Evolutionary conservation across 441 rosid genomes (phyloP).

Genomic region (Populus hybrid): DNA sequence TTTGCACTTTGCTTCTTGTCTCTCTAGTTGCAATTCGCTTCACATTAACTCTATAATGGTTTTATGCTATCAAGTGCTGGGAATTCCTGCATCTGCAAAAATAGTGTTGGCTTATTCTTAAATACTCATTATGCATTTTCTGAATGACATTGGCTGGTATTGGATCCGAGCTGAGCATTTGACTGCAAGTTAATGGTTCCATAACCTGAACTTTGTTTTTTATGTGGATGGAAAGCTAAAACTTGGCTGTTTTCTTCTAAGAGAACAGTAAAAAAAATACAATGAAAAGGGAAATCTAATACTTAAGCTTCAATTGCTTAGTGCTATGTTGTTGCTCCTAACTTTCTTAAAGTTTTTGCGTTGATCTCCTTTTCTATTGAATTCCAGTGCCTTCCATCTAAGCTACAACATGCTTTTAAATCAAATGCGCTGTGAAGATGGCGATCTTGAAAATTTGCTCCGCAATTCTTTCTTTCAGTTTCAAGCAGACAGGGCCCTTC

Average conservation of each 20-base stretch:
- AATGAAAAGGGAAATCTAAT: neutral
- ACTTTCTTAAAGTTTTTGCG: constrained; percentile 7
- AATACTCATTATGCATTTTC: neutral
- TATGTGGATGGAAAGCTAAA: neutral
- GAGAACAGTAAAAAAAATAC: neutral
- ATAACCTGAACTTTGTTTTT: neutral
- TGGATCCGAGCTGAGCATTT: neutral
- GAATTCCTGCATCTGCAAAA: neutral
- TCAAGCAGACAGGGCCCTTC: constrained; percentile 93
- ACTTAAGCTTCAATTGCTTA: neutral
- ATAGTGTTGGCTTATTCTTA: neutral
- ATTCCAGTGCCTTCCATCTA: constrained; percentile 87
- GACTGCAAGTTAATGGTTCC: neutral
- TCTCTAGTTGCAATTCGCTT: constrained; percentile 3
- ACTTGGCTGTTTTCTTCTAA: neutral
- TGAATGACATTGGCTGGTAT: neutral
- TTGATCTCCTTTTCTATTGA: constrained; percentile 22
- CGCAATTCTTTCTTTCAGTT: constrained; percentile 97
- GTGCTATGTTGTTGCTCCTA: neutral
- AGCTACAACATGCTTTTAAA: constrained; percentile 99
- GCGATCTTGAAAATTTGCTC: constrained; percentile 94
- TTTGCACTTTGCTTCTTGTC: neutral
- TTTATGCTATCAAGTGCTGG: neutral
- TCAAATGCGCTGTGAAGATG: constrained; percentile 94
- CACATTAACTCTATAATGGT: neutral